Percentiles rank a stretch among this genome's conserved stretches.
phyloP scores from a whole-genome alignment of 129 eudicot genomes.

The Kitagawia praeruptora region DNA sequence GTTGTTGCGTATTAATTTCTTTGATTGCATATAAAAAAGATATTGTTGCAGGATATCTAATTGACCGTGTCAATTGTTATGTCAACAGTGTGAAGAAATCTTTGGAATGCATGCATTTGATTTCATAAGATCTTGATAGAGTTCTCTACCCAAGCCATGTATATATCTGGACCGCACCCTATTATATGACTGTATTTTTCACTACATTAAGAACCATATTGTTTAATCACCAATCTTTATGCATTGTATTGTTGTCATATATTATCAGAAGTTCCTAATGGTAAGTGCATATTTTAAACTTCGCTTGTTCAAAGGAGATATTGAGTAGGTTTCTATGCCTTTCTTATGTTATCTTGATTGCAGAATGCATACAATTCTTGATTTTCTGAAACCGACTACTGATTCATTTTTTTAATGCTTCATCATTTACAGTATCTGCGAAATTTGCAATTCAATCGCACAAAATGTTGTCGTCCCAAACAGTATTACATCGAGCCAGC shows the following conservation, averaged over 20 bases:
- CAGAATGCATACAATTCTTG: neutral
- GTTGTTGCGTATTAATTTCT: neutral
- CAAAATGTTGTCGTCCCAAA: neutral
- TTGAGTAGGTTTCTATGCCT: neutral
- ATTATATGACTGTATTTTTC: neutral
- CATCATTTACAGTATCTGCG: constrained; percentile 49
- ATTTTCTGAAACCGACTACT: neutral
- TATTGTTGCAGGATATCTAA: no score
- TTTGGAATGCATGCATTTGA: neutral
- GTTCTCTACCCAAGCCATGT: no score
- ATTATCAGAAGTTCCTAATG: no score
- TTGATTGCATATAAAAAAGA: no score
- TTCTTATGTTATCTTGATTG: neutral
- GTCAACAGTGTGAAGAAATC: no score
- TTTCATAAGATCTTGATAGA: neutral
- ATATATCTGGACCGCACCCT: no score
- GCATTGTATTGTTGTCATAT: no score
- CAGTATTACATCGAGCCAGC: neutral
- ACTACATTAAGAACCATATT: no score
- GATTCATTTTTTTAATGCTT: neutral
- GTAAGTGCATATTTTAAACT: no score
- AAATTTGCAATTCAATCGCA: constrained; percentile 33
- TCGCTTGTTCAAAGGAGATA: no score
- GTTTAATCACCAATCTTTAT: no score
- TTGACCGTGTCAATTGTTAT: no score